Base-by-base conservation (phyloP, 495 filamentous ascomycete species). In the Lepraria neglecta region DNA sequence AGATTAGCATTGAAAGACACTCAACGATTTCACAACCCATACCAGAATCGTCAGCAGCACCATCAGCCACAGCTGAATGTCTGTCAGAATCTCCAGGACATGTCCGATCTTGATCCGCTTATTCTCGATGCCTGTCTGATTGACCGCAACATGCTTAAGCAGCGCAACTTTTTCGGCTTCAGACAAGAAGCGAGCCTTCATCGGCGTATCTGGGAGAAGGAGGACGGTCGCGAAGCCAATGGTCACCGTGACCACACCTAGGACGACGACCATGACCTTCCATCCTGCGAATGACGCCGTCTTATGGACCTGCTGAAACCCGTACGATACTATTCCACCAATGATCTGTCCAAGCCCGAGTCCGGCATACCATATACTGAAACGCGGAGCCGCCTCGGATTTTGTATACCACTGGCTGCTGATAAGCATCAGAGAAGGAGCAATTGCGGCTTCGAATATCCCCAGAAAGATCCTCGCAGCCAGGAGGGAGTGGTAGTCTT, bases 361-460 rank as follows among this genome's bases (percentile, higher is more conserved):
- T 6, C 83, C 85, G 27, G 77, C 78, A 67, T 86, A 89, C 86
- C 86, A 89, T 15, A 83, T 74, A 4, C 79, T 80, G 24, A 86
- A 84, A 15, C 86, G 74, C 2, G 82, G 72, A 0, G 83, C 81
- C 61, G 85, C 80, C 66, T 88, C 85, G 1, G 77, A 74, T 12
- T 82, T 77, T 0, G 82, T 81, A 62, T 88, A 89, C 83, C 84
- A 89, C 71, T 71, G 75, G 60, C 74, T 76, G 21, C 70, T 76
- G 56, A 73, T 71, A 31, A 77, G 67, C 38, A 80, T 82, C 43
- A 87, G 70, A 3, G 76, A 79, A 15, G 85, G 85, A 48, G 77
- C 78, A 58, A 87, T 82, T 31, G 81, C 79, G 19, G 84, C 82
- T 73, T 87, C 86, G 63, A 87, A 83, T 50, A 86, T 68, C 3